These are phyloP conservation scores for Blastocladiella emersonii DNA, from an alignment of 371 early-diverging fungal genomes.

Conservation along the genomic window DNA sequence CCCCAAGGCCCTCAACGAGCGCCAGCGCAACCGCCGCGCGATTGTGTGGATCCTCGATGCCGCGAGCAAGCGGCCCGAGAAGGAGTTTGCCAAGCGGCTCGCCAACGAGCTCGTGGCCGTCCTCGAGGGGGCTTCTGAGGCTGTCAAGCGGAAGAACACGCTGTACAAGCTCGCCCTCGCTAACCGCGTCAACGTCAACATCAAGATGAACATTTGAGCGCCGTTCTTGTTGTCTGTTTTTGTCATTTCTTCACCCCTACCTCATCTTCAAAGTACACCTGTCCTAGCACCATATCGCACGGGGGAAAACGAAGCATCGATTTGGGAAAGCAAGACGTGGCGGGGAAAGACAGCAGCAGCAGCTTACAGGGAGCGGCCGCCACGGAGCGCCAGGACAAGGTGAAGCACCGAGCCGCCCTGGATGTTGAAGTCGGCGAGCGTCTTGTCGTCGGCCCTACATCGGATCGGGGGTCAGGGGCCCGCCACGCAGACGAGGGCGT, in stretches of 20 bases:
- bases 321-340: too few species aligned
- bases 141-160: constrained; percentile 30
- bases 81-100: constrained; percentile 52
- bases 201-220: constrained; percentile 3
- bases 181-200: constrained; percentile 57
- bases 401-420: constrained; percentile 86
- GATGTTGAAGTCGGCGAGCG: constrained; percentile 60
- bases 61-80: constrained; percentile 45
- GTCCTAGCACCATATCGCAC: too few species aligned
- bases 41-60: constrained; percentile 81
- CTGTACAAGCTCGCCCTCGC: constrained; percentile 35
- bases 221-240: background rate
- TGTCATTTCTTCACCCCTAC: too few species aligned
- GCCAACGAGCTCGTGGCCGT: constrained; percentile 70
- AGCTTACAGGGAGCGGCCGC: constrained; percentile 59
- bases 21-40: constrained; percentile 65
- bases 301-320: background rate
- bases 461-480: background rate
- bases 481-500: background rate
- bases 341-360: too few species aligned
- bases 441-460: constrained; percentile 72
- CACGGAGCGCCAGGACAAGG: constrained; percentile 94
- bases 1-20: constrained; percentile 61
- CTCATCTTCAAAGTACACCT: too few species aligned
- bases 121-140: constrained; percentile 52